phyloP scores from a whole-genome alignment of 768 basidiomycete genomes.

The Mycena olivaceomarginata region DNA sequence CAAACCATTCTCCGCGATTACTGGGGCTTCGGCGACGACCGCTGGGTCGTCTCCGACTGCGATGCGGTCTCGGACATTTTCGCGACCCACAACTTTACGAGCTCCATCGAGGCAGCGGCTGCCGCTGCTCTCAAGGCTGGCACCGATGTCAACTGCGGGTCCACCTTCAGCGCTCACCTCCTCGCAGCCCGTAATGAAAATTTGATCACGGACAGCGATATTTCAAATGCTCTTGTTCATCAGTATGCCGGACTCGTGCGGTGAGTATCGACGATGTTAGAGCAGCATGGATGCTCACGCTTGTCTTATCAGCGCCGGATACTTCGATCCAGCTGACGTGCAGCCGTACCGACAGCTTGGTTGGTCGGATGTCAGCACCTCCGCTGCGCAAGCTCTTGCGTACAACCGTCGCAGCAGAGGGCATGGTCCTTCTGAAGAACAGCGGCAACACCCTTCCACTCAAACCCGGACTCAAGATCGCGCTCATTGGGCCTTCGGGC shows the following conservation, averaged over 20 bases:
- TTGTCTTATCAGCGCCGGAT: conserved; percentile 65
- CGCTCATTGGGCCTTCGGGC: conserved; percentile 76
- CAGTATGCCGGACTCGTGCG: conserved; percentile 74
- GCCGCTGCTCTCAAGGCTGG: conserved; percentile 72
- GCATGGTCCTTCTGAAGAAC: conserved; percentile 79
- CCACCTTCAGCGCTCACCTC: conserved; percentile 64
- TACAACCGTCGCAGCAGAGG: conserved; percentile 71
- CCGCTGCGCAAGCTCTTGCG: conserved; percentile 69
- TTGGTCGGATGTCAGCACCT: conserved; percentile 70
- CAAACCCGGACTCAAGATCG: conserved; percentile 67
- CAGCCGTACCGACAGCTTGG: conserved; percentile 72
- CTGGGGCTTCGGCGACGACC: conserved; percentile 69
- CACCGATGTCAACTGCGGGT: conserved; percentile 75
- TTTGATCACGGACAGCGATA: conserved; percentile 65
- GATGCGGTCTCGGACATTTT: conserved; percentile 69
- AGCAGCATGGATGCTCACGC: not conserved
- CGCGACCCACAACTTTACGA: conserved; percentile 68
- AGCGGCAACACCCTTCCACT: conserved; percentile 75
- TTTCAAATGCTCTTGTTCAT: conserved; percentile 65
- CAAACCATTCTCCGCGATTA: conserved; percentile 70
- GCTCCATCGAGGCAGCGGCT: conserved; percentile 65
- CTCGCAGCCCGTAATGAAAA: conserved; percentile 69
- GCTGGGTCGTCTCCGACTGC: conserved; percentile 77
- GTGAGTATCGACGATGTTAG: conserved; percentile 50
- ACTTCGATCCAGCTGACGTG: conserved; percentile 69